Evolutionary conservation across 2,329 filamentous ascomycete genomes (phyloP).

Genomic region (Neofusicoccum umdonicola): DNA sequence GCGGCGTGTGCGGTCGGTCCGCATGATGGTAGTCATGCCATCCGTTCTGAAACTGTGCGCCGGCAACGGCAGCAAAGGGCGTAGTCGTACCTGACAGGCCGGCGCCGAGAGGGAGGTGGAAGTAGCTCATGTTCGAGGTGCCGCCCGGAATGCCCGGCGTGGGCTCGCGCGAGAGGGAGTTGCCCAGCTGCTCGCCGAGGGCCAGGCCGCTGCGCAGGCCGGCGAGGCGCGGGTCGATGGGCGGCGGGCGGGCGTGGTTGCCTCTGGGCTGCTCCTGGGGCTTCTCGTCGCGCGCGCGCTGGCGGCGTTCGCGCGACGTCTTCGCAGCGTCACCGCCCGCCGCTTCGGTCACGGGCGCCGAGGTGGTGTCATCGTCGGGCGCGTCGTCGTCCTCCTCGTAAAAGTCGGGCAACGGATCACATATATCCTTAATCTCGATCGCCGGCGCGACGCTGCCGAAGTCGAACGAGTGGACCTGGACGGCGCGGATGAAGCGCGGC

Average conservation of each 20-base stretch:
- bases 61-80: conserved; percentile 74
- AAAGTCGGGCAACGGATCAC: conserved; percentile 91
- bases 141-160: conserved; percentile 65
- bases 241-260: conserved; percentile 25
- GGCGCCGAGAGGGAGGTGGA: conserved; percentile 71
- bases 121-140: conserved; percentile 76
- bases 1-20: conserved; percentile 34
- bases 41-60: conserved; percentile 60
- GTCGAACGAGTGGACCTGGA: conserved; percentile 89
- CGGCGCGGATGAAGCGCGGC: conserved; percentile 94
- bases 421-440: conserved; percentile 93
- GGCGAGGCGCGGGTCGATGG: conserved; percentile 16
- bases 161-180: conserved; percentile 44
- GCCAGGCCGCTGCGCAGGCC: conserved; percentile 30
- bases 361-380: conserved; percentile 24
- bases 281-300: conserved; percentile 25
- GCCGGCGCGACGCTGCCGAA: conserved; percentile 82
- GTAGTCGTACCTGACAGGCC: conserved; percentile 74
- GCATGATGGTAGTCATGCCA: conserved; percentile 42
- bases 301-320: conserved; percentile 29
- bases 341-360: conserved; percentile 27
- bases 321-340: conserved; percentile 26
- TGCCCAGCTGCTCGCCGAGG: conserved; percentile 35
- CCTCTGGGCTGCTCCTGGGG: conserved; percentile 20
- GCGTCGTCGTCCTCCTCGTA: conserved; percentile 83